These are phyloP conservation scores for Nemania sp. DNA, from an alignment of 2,329 filamentous ascomycete species.

Conservation along the genomic window DNA sequence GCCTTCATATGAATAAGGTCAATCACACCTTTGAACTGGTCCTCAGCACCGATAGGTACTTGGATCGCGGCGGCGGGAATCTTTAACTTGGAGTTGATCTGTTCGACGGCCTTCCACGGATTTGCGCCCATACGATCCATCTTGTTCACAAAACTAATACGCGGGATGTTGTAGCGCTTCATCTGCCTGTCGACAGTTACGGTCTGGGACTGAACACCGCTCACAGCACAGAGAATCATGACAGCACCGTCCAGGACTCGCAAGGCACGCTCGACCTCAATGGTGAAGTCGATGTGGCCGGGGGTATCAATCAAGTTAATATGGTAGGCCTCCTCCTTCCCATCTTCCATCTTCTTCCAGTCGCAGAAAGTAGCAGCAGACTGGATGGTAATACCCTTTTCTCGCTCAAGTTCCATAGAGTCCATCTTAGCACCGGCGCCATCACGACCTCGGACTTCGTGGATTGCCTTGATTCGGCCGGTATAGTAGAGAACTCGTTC, in stretches of 20 bases:
- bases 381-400: constrained; percentile 99
- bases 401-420: constrained; percentile 98
- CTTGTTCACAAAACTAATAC: constrained; percentile 98
- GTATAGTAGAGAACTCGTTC: constrained; percentile 99
- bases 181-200: constrained; percentile 99
- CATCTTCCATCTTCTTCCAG: constrained; percentile 89
- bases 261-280: constrained; percentile 95
- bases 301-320: constrained; percentile 99
- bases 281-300: constrained; percentile 98
- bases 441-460: constrained; percentile 96
- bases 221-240: constrained; percentile 98
- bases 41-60: constrained; percentile 92
- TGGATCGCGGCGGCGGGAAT: constrained; percentile 93
- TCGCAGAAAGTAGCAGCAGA: constrained; percentile 98
- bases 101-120: constrained; percentile 96
- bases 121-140: constrained; percentile 99
- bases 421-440: constrained; percentile 99
- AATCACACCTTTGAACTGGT: constrained; percentile 91
- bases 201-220: constrained; percentile 96
- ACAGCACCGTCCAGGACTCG: constrained; percentile 96
- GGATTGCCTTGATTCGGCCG: constrained; percentile 94
- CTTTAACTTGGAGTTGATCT: constrained; percentile 97
- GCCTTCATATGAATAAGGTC: constrained; percentile 93
- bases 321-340: constrained; percentile 91
- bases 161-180: constrained; percentile 96